Evolutionary conservation across 441 rosid species (phyloP).

Genomic region (Erysimum pusillum): DNA sequence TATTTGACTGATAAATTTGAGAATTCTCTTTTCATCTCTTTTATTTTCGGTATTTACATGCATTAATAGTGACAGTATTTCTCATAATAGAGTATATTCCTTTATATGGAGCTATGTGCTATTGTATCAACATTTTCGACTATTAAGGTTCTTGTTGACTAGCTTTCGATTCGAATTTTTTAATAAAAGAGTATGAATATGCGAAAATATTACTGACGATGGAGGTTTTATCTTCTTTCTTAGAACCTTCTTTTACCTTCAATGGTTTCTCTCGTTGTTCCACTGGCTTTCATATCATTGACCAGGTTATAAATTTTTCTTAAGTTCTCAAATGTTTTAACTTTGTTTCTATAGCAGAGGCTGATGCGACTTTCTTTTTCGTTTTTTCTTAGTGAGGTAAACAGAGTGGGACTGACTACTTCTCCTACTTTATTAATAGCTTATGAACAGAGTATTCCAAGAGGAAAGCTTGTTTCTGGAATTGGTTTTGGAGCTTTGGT

Average conservation of each 20-base stretch:
- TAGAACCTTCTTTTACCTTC: constrained; percentile 83
- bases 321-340: constrained; percentile 27
- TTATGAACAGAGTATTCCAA: constrained; percentile 85
- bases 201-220: neutral
- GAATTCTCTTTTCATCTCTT: no score
- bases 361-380: constrained; percentile 1
- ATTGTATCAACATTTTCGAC: constrained; percentile 74
- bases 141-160: constrained; percentile 63
- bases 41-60: no score
- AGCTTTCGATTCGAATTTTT: neutral
- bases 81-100: neutral
- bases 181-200: neutral
- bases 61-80: neutral
- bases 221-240: constrained; percentile 22
- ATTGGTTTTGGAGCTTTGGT: constrained; percentile 84
- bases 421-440: constrained; percentile 51
- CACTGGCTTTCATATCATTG: constrained; percentile 81
- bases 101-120: neutral
- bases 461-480: constrained; percentile 81
- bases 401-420: constrained; percentile 61
- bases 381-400: constrained; percentile 70
- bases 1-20: no score
- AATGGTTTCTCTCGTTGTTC: constrained; percentile 79
- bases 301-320: constrained; percentile 67
- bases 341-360: neutral